phyloP scores from a whole-genome alignment of 2,329 filamentous ascomycete species.

The Phialemonium atrogriseum region DNA sequence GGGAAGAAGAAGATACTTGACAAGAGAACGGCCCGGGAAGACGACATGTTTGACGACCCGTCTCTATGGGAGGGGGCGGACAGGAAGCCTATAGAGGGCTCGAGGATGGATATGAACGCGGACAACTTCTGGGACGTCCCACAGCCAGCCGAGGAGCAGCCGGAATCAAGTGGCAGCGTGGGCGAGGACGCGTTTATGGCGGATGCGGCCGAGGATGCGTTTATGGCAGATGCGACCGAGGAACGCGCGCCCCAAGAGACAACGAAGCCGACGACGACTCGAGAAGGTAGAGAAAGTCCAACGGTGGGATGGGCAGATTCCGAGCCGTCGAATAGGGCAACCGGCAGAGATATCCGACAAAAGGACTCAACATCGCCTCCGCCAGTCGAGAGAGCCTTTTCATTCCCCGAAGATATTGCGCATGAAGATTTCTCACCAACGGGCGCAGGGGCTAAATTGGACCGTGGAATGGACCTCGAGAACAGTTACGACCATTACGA shows the following conservation, averaged over 20 bases:
- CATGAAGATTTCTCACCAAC: conserved; percentile 17
- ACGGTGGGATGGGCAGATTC: background rate
- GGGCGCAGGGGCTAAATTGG: conserved; percentile 5
- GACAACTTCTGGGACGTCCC: conserved; percentile 22
- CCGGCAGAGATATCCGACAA: conserved; percentile 1
- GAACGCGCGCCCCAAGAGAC: background rate
- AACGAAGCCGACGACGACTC: background rate
- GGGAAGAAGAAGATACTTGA: conserved; percentile 29
- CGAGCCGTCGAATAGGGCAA: conserved; percentile 1
- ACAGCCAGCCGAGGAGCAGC: background rate
- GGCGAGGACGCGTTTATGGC: conserved; percentile 1
- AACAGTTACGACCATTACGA: conserved; percentile 7
- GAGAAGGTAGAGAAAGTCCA: conserved; percentile 1
- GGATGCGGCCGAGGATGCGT: background rate
- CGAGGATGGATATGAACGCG: conserved; percentile 12
- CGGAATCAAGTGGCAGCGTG: conserved; percentile 10
- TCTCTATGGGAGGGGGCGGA: conserved; percentile 35
- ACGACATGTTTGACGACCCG: conserved; percentile 37
- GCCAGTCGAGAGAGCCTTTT: conserved; percentile 16
- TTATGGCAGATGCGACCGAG: background rate
- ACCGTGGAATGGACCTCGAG: conserved; percentile 6
- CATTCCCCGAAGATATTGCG: conserved; percentile 20
- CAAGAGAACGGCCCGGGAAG: conserved; percentile 26
- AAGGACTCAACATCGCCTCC: conserved; percentile 9
- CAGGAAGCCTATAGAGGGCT: conserved; percentile 21